Percentiles rank a stretch among this genome's conserved stretches.
Evolutionary conservation across 441 rosid genomes (phyloP).

Genomic region (Corymbia citriodora): DNA sequence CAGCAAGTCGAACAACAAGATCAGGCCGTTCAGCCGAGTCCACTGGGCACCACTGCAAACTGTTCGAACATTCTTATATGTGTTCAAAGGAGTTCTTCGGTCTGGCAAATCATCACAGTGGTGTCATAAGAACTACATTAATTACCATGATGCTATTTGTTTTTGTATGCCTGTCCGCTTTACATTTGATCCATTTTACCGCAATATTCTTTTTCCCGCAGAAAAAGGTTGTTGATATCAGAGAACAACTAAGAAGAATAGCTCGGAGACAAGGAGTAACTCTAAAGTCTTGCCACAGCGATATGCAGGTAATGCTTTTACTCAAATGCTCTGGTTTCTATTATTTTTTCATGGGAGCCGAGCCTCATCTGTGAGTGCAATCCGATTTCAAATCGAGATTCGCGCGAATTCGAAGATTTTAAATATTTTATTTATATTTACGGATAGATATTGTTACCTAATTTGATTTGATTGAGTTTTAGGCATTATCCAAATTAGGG

Average conservation of each 20-base stretch:
- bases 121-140: slow-evolving; percentile 78
- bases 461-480: no score
- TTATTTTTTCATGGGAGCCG: neutral
- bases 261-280: slow-evolving; percentile 71
- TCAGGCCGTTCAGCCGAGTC: no score
- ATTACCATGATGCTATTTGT: slow-evolving; percentile 35
- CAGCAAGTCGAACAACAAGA: no score
- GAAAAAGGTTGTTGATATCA: slow-evolving; percentile 78
- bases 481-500: no score
- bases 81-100: slow-evolving; percentile 82
- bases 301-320: slow-evolving; percentile 35
- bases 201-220: slow-evolving; percentile 10
- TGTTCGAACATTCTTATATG: slow-evolving; percentile 63
- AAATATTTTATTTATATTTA: no score
- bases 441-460: no score
- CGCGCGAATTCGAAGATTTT: no score
- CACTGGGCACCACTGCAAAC: no score
- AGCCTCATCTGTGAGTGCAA: no score
- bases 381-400: no score
- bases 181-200: neutral
- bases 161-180: neutral
- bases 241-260: slow-evolving; percentile 78
- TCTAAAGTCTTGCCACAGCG: slow-evolving; percentile 72
- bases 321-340: neutral
- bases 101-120: slow-evolving; percentile 80